phyloP scores from a whole-genome alignment of 2,329 filamentous ascomycete genomes.

The Ascomycota sp. region DNA sequence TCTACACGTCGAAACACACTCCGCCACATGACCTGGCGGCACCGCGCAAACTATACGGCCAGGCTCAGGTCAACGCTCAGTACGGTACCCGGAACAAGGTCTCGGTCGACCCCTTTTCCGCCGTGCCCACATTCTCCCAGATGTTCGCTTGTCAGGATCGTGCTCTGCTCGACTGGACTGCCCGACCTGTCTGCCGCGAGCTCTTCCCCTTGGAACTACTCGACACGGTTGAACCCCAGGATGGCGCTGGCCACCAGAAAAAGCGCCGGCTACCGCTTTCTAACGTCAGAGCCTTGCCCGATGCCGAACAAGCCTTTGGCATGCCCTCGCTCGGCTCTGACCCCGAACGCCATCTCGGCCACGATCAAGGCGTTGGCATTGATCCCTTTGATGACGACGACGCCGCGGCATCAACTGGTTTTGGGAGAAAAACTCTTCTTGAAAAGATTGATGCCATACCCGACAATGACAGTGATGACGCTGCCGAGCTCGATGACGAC shows the following conservation, averaged over 20 bases:
- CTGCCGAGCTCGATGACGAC: slow-evolving; percentile 27
- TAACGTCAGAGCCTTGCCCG: slow-evolving; percentile 25
- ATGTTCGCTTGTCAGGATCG: slow-evolving; percentile 30
- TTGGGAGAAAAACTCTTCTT: slow-evolving; percentile 19
- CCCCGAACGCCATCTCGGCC: slow-evolving; percentile 3
- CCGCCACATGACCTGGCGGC: slow-evolving; percentile 18
- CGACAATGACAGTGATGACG: slow-evolving; percentile 30
- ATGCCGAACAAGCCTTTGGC: slow-evolving; percentile 29
- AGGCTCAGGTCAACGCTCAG: slow-evolving; percentile 35
- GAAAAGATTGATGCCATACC: slow-evolving; percentile 24
- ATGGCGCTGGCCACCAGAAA: slow-evolving; percentile 15
- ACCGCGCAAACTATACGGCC: slow-evolving; percentile 27
- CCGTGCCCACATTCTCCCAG: slow-evolving; percentile 36
- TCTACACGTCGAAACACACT: slow-evolving; percentile 35
- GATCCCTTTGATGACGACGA: no score
- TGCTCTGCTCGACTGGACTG: slow-evolving; percentile 31
- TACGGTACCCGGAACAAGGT: slow-evolving; percentile 34
- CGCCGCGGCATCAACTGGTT: no score
- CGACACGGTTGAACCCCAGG: slow-evolving; percentile 27
- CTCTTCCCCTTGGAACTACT: slow-evolving; percentile 37
- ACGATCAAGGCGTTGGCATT: slow-evolving; percentile 8
- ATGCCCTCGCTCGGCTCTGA: slow-evolving; percentile 10
- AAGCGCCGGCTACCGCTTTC: slow-evolving; percentile 26
- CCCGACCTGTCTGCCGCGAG: slow-evolving; percentile 27
- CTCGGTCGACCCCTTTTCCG: slow-evolving; percentile 35